These are phyloP conservation scores for Tolypocladium tundrense DNA, from an alignment of 2,329 filamentous ascomycete genomes.

Conservation along the genomic window DNA sequence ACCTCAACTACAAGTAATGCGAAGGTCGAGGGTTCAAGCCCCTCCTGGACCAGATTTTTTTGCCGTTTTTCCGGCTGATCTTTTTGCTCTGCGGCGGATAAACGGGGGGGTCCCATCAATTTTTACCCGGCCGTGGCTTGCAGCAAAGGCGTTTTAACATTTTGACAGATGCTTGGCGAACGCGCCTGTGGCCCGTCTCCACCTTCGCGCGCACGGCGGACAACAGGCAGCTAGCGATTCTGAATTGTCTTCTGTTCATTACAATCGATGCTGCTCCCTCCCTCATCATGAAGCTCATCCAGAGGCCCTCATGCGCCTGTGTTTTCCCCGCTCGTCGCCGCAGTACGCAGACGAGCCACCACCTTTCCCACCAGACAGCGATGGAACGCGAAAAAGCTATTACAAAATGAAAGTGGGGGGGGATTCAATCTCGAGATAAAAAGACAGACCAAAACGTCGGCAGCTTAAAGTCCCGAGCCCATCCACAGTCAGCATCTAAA, in stretches of 20 bases:
- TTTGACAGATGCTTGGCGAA: neutral
- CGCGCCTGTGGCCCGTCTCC: neutral
- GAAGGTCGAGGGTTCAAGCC: slow-evolving; percentile 1
- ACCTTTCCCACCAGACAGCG: neutral
- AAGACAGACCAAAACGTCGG: neutral
- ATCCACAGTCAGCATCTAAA: neutral
- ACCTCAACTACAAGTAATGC: neutral
- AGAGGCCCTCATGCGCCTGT: neutral
- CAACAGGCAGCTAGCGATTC: neutral
- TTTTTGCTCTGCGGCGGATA: neutral
- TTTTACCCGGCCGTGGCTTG: neutral
- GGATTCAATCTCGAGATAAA: slow-evolving; percentile 1
- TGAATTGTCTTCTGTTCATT: slow-evolving; percentile 2
- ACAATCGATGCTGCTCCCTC: slow-evolving; percentile 3
- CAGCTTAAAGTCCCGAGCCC: slow-evolving; percentile 1
- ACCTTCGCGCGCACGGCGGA: neutral
- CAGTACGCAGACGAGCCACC: neutral
- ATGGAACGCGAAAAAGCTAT: neutral
- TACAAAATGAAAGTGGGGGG: neutral
- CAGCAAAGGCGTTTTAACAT: neutral
- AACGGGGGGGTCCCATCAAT: too few species aligned
- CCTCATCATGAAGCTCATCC: neutral
- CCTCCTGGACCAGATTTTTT: neutral
- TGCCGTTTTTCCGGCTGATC: neutral
- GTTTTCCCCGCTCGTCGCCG: neutral